These are phyloP conservation scores for Neofusicoccum ribis DNA, from an alignment of 2,329 filamentous ascomycete species.

Conservation along the genomic window DNA sequence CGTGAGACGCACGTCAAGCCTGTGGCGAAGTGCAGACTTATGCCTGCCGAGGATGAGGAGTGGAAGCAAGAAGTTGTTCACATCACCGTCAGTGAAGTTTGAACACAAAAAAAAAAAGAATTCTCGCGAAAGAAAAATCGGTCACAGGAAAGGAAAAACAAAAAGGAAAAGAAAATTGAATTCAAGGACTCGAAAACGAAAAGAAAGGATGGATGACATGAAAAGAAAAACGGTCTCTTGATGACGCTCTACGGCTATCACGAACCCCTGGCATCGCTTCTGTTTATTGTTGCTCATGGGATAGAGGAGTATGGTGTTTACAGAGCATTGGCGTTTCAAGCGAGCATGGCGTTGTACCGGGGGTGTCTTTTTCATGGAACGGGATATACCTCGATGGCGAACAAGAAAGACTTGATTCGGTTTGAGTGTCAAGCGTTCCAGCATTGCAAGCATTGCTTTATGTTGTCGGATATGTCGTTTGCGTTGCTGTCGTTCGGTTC, in stretches of 20 bases:
- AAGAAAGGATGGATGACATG: neutral
- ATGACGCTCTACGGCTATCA: neutral
- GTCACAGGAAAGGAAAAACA: neutral
- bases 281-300: neutral
- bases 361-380: neutral
- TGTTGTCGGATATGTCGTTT: neutral
- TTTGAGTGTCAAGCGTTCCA: neutral
- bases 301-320: neutral
- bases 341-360: neutral
- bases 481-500: neutral
- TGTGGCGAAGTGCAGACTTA: conserved; percentile 30
- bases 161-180: neutral
- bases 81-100: conserved; percentile 22
- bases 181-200: neutral
- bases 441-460: neutral
- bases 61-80: conserved; percentile 24
- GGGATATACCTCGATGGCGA: neutral
- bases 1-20: conserved; percentile 40
- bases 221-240: neutral
- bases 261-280: neutral
- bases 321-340: neutral
- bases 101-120: neutral
- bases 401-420: neutral
- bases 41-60: conserved; percentile 24
- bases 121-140: neutral